Evolutionary conservation across 1,139 yeast species (phyloP).

Genomic region (Debaryomyces coudertii): DNA sequence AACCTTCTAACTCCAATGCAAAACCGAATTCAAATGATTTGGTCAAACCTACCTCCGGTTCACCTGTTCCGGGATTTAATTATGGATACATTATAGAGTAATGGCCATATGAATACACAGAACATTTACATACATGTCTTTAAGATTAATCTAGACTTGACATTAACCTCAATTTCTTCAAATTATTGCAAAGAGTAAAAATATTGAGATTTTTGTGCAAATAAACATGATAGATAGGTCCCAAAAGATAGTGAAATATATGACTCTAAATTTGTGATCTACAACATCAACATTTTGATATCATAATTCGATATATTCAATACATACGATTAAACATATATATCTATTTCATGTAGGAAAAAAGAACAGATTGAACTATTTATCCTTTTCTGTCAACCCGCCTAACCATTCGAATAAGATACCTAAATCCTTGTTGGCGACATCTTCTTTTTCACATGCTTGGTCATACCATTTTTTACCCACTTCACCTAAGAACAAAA

Average conservation of each 20-base stretch:
- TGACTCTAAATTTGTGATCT: too few relatives aligned
- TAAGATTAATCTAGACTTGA: too few relatives aligned
- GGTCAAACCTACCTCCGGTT: constrained; percentile 6
- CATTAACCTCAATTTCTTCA: too few relatives aligned
- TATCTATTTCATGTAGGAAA: too few relatives aligned
- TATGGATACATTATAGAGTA: constrained; percentile 24
- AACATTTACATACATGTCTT: background rate
- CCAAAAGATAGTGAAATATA: too few relatives aligned
- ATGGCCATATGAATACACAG: background rate
- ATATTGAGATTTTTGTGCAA: background rate
- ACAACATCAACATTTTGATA: too few relatives aligned
- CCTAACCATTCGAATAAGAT: constrained; percentile 52
- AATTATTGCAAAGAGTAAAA: background rate
- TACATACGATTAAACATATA: background rate
- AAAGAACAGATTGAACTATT: background rate
- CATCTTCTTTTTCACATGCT: constrained; percentile 48
- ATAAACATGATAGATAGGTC: too few relatives aligned
- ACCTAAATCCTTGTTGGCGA: constrained; percentile 49
- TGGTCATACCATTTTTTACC: constrained; percentile 48
- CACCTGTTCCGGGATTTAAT: constrained; percentile 23
- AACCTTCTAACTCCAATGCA: constrained; percentile 6
- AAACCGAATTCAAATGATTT: constrained; percentile 1
- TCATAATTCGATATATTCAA: too few relatives aligned
- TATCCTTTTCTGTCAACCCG: constrained; percentile 6
- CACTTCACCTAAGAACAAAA: constrained; percentile 46